Base-by-base conservation (phyloP, 495 filamentous ascomycete genomes). In the Trichocladium antarcticum region DNA sequence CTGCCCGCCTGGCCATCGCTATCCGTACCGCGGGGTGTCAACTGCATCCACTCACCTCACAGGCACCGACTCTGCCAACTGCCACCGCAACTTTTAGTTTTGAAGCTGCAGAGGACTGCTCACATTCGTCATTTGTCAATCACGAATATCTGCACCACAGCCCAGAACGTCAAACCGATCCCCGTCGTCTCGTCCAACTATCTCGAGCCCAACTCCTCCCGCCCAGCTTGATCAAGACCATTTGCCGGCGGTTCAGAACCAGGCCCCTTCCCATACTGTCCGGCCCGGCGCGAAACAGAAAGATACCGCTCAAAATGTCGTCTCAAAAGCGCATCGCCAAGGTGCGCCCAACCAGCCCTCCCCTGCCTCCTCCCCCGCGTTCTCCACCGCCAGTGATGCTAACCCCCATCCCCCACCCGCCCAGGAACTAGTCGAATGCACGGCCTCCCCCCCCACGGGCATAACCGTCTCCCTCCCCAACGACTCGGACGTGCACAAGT, bases 401-500 rank as follows among this genome's bases (percentile, higher is more conserved):
- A 21, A 55, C 21, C 16, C n/a, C n/a, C n/a, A n/a, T n/a, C n/a
- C 10, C 0, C 24, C 37, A 1, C 22, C 24, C 24, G 22, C 32
- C 15, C 51, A 93, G 87, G 87, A 93, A 64, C 74, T 85, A 34
- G 68, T 68, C 29, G 84, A 89, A 57, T 79, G 87, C 62, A 76
- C 69, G 35, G 65, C 67, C 46, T 70, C 68, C 45, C 83, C 85
- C 9, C 83, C 83, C 0, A 54, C 70, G 0, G 84, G 84, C 27
- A 82, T 90, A 61, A 71, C 60, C 34, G 73, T 90, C 56, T 62
- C 62, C 45, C 74, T 89, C 1, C 71, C 77, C 38, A 74, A 81
- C 50, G 83, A 88, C 45, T 65, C 73, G n/a, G 78, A 95, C 71
- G 66, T 98, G 29, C 81, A 85, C 72, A 77, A 78, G 37, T 98